A percentile compares a stretch with the other conserved stretches of the same genome.
Conservation (phyloP, 352 stramenopile genomes). For the Thraustochytrium sp. region DNA sequence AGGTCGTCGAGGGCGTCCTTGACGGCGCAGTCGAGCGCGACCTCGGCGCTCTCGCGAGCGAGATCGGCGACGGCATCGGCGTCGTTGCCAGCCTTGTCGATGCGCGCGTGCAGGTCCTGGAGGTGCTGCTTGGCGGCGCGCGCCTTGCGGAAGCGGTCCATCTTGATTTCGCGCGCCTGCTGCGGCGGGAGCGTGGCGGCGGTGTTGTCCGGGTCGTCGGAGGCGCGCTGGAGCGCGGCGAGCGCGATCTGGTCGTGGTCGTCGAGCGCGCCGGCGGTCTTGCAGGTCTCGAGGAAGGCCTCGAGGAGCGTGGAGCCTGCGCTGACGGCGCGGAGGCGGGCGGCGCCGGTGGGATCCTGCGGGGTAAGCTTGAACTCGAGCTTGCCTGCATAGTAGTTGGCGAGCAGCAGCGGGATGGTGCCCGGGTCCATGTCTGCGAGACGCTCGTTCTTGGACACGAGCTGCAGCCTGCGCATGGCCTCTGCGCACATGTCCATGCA, state of each 20-base stretch:
- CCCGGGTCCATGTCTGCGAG: background rate
- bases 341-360: background rate
- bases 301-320: background rate
- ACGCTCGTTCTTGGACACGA: constrained; percentile 35
- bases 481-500: background rate
- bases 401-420: background rate
- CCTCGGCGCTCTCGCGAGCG: background rate
- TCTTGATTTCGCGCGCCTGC: background rate
- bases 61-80: background rate
- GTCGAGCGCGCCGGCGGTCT: background rate
- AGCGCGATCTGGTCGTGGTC: background rate
- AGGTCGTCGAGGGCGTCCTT: constrained; percentile 34
- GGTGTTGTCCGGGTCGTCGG: too few species aligned
- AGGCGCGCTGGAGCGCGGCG: background rate
- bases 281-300: constrained; percentile 3
- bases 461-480: constrained; percentile 3
- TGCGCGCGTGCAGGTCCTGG: background rate
- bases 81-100: background rate
- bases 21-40: constrained; percentile 8
- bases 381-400: constrained; percentile 36
- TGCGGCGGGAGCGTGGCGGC: background rate
- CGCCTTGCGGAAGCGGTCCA: background rate
- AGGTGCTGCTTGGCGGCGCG: background rate
- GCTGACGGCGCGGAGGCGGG: background rate
- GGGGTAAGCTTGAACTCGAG: constrained; percentile 2